Evolutionary conservation across 805 yeast species (phyloP).

Genomic region (Jamesozyma rosinii): DNA sequence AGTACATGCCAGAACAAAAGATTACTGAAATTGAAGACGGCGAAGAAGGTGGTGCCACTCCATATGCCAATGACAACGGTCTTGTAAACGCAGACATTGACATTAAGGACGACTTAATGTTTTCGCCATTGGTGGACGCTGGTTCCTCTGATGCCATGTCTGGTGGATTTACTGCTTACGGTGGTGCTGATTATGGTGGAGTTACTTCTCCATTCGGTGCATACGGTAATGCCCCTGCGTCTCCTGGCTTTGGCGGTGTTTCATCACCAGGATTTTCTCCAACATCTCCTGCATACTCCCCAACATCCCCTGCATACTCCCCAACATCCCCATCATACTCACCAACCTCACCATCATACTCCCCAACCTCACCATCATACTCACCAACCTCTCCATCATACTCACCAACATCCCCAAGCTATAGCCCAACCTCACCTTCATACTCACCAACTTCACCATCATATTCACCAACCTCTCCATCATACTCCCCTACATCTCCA

Average conservation of each 20-base stretch:
- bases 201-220: conserved; percentile 45
- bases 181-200: conserved; percentile 62
- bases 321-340: conserved; percentile 75
- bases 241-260: conserved; percentile 48
- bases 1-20: conserved; percentile 36
- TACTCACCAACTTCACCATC: conserved; percentile 73
- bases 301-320: conserved; percentile 72
- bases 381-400: conserved; percentile 75
- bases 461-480: conserved; percentile 64
- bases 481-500: conserved; percentile 71
- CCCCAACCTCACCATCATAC: conserved; percentile 75
- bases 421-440: conserved; percentile 63
- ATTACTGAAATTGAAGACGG: conserved; percentile 35
- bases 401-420: conserved; percentile 66
- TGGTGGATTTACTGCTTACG: conserved; percentile 84
- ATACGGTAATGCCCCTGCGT: conserved; percentile 46
- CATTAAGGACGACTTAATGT: conserved; percentile 64
- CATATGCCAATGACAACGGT: conserved; percentile 65
- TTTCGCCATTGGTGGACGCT: conserved; percentile 87
- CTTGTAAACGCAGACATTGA: conserved; percentile 52
- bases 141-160: conserved; percentile 65
- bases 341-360: conserved; percentile 61
- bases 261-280: conserved; percentile 66
- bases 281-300: conserved; percentile 68
- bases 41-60: conserved; percentile 81